These are phyloP conservation scores for Calonectria pseudoreteaudii DNA, from an alignment of 2,329 filamentous ascomycete species.

Conservation along the genomic window DNA sequence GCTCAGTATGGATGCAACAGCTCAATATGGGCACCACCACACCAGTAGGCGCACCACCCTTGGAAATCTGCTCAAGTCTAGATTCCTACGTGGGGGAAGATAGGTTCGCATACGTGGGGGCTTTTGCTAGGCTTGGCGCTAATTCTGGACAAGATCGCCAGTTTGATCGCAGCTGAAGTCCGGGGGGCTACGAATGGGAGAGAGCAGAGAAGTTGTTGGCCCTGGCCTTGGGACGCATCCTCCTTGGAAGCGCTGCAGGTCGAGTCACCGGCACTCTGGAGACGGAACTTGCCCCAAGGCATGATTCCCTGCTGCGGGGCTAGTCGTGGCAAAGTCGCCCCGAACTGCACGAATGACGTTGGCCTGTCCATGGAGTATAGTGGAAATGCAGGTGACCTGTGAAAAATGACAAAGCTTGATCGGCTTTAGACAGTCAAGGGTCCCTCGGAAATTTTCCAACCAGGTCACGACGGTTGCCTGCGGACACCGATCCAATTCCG, in stretches of 20 bases:
- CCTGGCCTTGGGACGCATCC: neutral
- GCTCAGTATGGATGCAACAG: neutral
- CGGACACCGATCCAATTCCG: constrained; percentile 34
- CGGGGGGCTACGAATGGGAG: neutral
- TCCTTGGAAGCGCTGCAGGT: constrained; percentile 5
- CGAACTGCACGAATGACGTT: constrained; percentile 15
- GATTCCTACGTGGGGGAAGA: constrained; percentile 14
- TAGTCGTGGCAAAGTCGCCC: neutral
- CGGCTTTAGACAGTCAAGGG: constrained; percentile 26
- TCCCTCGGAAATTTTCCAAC: constrained; percentile 36
- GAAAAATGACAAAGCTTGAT: constrained; percentile 25
- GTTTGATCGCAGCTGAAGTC: constrained; percentile 14
- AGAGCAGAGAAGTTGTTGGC: neutral
- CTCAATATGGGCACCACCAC: neutral
- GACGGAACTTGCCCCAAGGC: constrained; percentile 4
- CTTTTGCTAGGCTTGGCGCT: neutral
- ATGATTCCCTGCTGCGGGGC: constrained; percentile 7
- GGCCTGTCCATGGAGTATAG: constrained; percentile 2
- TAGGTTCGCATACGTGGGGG: constrained; percentile 21
- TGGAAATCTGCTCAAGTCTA: neutral
- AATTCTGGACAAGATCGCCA: constrained; percentile 22
- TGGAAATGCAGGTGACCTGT: constrained; percentile 15
- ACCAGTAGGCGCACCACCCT: neutral
- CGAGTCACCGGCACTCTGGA: constrained; percentile 8
- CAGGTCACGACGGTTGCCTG: constrained; percentile 19